Conservation (phyloP, 1,284 basidiomycete species). For the Papiliotrema terrestris region DNA sequence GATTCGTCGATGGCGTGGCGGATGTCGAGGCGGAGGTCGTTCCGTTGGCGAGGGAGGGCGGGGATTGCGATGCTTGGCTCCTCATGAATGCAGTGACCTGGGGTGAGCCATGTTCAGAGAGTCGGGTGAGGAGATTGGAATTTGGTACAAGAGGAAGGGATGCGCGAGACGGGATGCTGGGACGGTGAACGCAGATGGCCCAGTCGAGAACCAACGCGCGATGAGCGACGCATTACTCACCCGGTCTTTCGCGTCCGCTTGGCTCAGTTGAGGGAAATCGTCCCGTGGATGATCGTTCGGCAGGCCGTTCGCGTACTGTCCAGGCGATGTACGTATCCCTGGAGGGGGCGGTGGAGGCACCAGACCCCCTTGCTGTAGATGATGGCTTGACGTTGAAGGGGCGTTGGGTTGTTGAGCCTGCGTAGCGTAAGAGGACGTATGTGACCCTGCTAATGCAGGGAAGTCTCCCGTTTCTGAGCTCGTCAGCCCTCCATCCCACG, state of each 20-base stretch:
- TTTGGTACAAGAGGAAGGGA: too few relatives aligned
- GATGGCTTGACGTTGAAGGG: constrained; percentile 31
- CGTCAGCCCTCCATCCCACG: constrained; percentile 1
- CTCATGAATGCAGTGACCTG: constrained; percentile 33
- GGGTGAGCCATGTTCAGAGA: neutral
- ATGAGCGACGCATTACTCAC: constrained; percentile 11
- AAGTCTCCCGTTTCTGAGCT: constrained; percentile 43
- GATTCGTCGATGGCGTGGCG: constrained; percentile 33
- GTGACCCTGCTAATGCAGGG: constrained; percentile 38
- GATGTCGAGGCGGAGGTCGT: constrained; percentile 23
- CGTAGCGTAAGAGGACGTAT: constrained; percentile 33
- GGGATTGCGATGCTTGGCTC: constrained; percentile 21
- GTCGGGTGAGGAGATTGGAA: too few relatives aligned
- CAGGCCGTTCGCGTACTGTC: constrained; percentile 25
- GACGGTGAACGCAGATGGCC: neutral
- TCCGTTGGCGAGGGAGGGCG: constrained; percentile 25
- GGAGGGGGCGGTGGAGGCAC: constrained; percentile 43
- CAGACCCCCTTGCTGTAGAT: constrained; percentile 30
- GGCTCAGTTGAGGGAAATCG: constrained; percentile 46
- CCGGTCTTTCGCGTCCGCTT: constrained; percentile 27
- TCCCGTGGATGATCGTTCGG: constrained; percentile 29
- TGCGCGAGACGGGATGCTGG: neutral
- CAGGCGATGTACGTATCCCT: constrained; percentile 30
- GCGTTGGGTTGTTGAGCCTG: constrained; percentile 32
- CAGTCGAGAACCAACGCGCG: too few relatives aligned